phyloP scores from a whole-genome alignment of 2,329 filamentous ascomycete species.

The Tympanopsis confertula region DNA sequence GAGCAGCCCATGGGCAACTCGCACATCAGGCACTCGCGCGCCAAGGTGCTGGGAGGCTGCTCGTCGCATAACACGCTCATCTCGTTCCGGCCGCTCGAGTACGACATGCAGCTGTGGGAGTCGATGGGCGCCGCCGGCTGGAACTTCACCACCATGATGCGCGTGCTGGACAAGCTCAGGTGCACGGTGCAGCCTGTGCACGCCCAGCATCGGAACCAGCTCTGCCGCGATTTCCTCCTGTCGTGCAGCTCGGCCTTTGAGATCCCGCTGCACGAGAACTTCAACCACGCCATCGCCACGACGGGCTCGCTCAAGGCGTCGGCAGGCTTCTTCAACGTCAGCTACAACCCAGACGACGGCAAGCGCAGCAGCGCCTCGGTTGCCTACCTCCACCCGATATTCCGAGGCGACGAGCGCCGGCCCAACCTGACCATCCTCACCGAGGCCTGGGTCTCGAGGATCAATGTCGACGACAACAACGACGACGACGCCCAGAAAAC shows the following conservation, averaged over 20 bases:
- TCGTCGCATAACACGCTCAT: constrained; percentile 91
- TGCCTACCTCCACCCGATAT: constrained; percentile 88
- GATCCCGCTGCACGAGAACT: constrained; percentile 74
- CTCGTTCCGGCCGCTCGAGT: constrained; percentile 81
- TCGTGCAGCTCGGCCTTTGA: constrained; percentile 68
- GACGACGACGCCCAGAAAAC: constrained; percentile 39
- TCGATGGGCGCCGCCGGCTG: constrained; percentile 72
- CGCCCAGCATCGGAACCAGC: constrained; percentile 73
- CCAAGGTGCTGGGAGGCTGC: constrained; percentile 85
- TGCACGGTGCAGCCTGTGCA: constrained; percentile 89
- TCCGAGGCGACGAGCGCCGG: constrained; percentile 69
- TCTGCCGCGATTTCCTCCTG: constrained; percentile 81
- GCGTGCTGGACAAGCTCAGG: constrained; percentile 70
- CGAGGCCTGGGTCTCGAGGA: constrained; percentile 74
- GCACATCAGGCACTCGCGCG: constrained; percentile 80
- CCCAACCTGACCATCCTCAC: constrained; percentile 79
- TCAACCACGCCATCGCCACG: constrained; percentile 71
- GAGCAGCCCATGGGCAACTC: constrained; percentile 90
- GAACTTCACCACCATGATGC: constrained; percentile 75
- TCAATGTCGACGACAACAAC: constrained; percentile 59
- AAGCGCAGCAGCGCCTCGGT: constrained; percentile 76
- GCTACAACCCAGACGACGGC: constrained; percentile 83
- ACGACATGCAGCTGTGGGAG: constrained; percentile 79
- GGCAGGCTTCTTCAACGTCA: constrained; percentile 81
- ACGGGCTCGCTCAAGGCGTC: constrained; percentile 63